Evolutionary conservation across 2,329 filamentous ascomycete species (phyloP).

Genomic region (Arachnopeziza araneosa): DNA sequence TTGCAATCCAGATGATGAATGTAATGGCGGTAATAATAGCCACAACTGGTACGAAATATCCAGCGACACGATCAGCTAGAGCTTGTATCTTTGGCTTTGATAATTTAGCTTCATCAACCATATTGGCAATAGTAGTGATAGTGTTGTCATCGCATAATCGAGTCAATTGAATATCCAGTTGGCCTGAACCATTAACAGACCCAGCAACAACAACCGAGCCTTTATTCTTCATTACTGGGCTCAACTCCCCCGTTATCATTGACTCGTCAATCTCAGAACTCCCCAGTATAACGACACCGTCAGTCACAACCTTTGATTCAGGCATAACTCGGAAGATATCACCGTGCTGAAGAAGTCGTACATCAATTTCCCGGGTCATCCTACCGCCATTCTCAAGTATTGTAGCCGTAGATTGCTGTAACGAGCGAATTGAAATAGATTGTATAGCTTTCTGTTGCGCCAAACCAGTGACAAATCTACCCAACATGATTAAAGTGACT

Average conservation of each 20-base stretch:
- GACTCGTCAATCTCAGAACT: conserved; percentile 68
- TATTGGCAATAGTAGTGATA: conserved; percentile 58
- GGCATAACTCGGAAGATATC: conserved; percentile 61
- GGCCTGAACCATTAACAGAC: conserved; percentile 60
- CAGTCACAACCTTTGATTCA: conserved; percentile 57
- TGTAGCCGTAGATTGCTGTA: conserved; percentile 54
- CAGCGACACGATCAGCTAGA: conserved; percentile 61
- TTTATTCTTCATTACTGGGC: conserved; percentile 51
- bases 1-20: conserved; percentile 60
- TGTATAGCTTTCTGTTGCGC: conserved; percentile 50
- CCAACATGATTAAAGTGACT: conserved; percentile 54
- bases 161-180: conserved; percentile 51
- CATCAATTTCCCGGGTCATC: conserved; percentile 50
- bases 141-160: conserved; percentile 66
- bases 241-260: conserved; percentile 69
- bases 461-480: conserved; percentile 45
- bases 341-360: conserved; percentile 62
- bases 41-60: conserved; percentile 64
- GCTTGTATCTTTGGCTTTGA: conserved; percentile 65
- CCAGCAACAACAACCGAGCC: conserved; percentile 59
- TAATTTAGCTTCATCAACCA: conserved; percentile 67
- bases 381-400: conserved; percentile 39
- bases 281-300: conserved; percentile 60
- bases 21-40: conserved; percentile 51
- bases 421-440: conserved; percentile 48